Conservation (phyloP, 345 rosid genomes). For the Eucalyptus albens region DNA sequence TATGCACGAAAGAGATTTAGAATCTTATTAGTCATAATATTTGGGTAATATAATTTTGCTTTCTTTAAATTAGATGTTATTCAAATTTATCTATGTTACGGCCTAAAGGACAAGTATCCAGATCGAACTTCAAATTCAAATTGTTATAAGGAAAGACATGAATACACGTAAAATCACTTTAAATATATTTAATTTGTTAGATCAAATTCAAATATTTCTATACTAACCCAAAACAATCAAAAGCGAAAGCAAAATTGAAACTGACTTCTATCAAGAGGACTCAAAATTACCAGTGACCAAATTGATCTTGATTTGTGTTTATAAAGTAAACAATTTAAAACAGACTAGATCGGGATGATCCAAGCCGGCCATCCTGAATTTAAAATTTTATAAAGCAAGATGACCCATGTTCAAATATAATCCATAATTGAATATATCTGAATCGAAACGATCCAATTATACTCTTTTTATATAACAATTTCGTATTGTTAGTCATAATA, state of each 20-base stretch:
- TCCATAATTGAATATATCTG: background rate
- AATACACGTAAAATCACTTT: background rate
- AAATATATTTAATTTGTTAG: background rate
- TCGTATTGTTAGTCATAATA: background rate
- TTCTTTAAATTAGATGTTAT: background rate
- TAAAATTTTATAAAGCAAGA: background rate
- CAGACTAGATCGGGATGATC: rapidly evolving
- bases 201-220: background rate
- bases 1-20: background rate
- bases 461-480: background rate
- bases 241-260: background rate
- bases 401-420: background rate
- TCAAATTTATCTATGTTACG: background rate
- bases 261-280: background rate
- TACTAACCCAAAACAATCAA: background rate
- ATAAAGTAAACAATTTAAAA: background rate
- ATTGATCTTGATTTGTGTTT: background rate
- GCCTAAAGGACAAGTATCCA: background rate
- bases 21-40: background rate
- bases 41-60: background rate
- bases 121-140: background rate
- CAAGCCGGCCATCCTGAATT: background rate
- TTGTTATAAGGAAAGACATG: background rate
- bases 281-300: background rate
- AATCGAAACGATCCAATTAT: background rate